phyloP scores from a whole-genome alignment of 345 rosid species.

The Eutrema yunnanense region DNA sequence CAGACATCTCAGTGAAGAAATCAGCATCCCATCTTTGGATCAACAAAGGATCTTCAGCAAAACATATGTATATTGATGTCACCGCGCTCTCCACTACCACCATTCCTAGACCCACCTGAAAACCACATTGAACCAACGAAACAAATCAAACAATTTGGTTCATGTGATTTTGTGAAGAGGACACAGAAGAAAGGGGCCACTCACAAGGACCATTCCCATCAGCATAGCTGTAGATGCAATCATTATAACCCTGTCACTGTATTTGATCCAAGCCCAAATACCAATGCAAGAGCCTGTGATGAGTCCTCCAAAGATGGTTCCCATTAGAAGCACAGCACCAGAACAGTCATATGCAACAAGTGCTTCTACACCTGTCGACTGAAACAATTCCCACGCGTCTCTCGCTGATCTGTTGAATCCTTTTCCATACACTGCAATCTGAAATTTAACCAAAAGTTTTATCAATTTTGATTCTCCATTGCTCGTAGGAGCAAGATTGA shows the following conservation, averaged over 20 bases:
- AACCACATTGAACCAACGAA: background rate
- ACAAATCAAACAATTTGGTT: background rate
- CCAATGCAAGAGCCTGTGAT: slow-evolving; percentile 83
- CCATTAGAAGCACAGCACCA: slow-evolving; percentile 93
- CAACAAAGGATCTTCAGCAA: slow-evolving; percentile 81
- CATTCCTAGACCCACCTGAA: slow-evolving; percentile 87
- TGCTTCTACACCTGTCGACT: slow-evolving; percentile 97
- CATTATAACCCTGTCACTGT: slow-evolving; percentile 63
- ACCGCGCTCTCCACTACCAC: slow-evolving; percentile 93
- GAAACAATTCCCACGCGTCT: slow-evolving; percentile 97
- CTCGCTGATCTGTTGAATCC: slow-evolving; percentile 90
- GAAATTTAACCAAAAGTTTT: background rate
- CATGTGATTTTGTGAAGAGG: background rate
- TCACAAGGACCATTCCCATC: slow-evolving; percentile 95
- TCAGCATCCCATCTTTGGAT: slow-evolving; percentile 75
- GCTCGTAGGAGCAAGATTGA: background rate
- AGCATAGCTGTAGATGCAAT: slow-evolving; percentile 90
- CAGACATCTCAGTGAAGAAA: slow-evolving; percentile 65
- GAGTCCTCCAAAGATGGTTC: slow-evolving; percentile 82
- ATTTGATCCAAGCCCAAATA: slow-evolving; percentile 74
- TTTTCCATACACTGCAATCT: slow-evolving; percentile 94
- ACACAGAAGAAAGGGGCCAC: slow-evolving; percentile 20
- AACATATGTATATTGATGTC: slow-evolving; percentile 86
- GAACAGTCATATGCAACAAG: slow-evolving; percentile 95
- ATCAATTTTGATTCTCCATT: background rate